Evolutionary conservation across 768 basidiomycete genomes (phyloP).

Genomic region (Russula griseocarnosa): DNA sequence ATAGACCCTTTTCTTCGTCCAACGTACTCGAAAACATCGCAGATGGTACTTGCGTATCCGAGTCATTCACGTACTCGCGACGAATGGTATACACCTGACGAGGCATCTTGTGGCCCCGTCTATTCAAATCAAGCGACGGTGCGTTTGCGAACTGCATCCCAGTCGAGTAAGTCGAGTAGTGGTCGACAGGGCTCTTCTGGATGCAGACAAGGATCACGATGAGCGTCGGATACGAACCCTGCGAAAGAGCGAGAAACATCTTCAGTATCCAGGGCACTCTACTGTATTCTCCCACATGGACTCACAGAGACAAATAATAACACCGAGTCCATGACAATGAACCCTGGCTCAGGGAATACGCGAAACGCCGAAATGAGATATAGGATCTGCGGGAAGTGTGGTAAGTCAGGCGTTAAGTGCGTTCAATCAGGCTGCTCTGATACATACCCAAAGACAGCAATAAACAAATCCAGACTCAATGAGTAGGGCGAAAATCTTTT

Average conservation of each 20-base stretch:
- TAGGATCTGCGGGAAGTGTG: not conserved
- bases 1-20: slow-evolving; percentile 17
- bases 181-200: slow-evolving; percentile 22
- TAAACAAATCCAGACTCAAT: slow-evolving; percentile 22
- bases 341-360: slow-evolving; percentile 12
- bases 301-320: slow-evolving; percentile 17
- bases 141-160: slow-evolving; percentile 11
- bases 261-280: not conserved
- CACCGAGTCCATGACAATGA: slow-evolving; percentile 11
- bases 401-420: not conserved
- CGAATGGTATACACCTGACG: slow-evolving; percentile 12
- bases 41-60: slow-evolving; percentile 16
- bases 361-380: slow-evolving; percentile 15
- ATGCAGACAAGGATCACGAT: slow-evolving; percentile 21
- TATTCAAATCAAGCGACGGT: not conserved
- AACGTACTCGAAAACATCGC: slow-evolving; percentile 8
- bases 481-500: slow-evolving; percentile 20
- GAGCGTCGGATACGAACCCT: slow-evolving; percentile 21
- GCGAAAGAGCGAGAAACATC: not conserved
- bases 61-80: slow-evolving; percentile 13
- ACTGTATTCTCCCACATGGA: not conserved
- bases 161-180: slow-evolving; percentile 12
- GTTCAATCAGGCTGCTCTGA: not conserved
- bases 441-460: slow-evolving; percentile 19
- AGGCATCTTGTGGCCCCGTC: not conserved